Evolutionary conservation across 2,329 filamentous ascomycete species (phyloP), one percentile per base, ranked within the genome.

Genomic region (Thermothelomyces thermophilus): DNA sequence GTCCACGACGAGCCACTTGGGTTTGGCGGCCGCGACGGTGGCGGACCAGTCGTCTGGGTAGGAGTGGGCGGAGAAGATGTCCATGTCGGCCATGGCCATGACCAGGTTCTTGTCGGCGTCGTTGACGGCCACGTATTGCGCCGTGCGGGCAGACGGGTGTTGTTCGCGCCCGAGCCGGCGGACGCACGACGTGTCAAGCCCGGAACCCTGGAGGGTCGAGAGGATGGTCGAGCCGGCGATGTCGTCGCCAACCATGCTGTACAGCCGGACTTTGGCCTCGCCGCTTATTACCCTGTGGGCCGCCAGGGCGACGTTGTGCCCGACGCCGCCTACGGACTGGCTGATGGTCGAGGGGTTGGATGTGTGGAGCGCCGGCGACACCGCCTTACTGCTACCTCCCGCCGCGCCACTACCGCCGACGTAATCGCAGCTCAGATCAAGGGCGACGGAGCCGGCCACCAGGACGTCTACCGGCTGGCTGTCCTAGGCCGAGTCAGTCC

Each of bases 11-110:
- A 93, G 73, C 81, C 87, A 93, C 55, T 79, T 79, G n/a, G 83
- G 87, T 58, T 72, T 74, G 11, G 75, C 71, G 3, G 71, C 67
- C 11, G 70, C 66, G 7, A 89, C 69, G 24, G 79, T 71, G 1
- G 80, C 74, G 43, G 76, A 74, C 83, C 84, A 89, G 56, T 76
- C 70, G 8, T 72, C 64, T 0, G 74, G 66, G 54, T 78, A 76
- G 0, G 73, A 71, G 53, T 76, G 70, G 14, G 69, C 63, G n/a
- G 82, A 76, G 41, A 95, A 79, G 59, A 95, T 91, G 48, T 75
- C 79, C 90, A 97, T 96, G 64, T 97, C 93, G 4, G 91, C 90
- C 88, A 96, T 95, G 40, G 90, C 91, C 55, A 96, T 69, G n/a
- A 90, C 76, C 2, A 98, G 79, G 56, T 90, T 86, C 66, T 90